Base-by-base conservation (phyloP, 176 grass and related monocot species). In the Alopecurus myosuroides region DNA sequence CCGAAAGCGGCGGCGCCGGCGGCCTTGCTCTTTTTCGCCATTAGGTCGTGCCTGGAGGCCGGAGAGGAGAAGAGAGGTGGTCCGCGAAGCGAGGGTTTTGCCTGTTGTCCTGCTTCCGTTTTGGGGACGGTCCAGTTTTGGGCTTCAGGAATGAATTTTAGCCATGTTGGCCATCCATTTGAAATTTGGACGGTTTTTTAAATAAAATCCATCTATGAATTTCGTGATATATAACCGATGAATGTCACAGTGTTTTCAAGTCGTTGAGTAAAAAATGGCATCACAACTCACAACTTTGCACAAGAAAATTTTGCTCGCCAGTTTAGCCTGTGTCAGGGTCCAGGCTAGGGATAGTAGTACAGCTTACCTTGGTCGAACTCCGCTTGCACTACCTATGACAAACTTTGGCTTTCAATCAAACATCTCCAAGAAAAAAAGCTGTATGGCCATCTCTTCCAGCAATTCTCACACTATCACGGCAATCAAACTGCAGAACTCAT, bases 21-120 rank as follows among this genome's bases (percentile, higher is more conserved):
- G 18, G 60, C 85, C 71, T 87, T 87, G 81, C 49, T 42, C 26
- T 87, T 91, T 82, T 91, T 91, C 69, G 48, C 85, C 89, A 91
- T 90, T 71, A 89, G 72, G 72, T 73, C 67, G 73, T 63, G 51
- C 26, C 61, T 46, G 49, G 51, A 29, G 69, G n/a, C 39, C 1
- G 23, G 40, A 17, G 41, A 28, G 35, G 66, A 82, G 61, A 25
- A 42, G 46, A 28, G 80, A 57, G 31, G 58, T 14, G 50, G 82
- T 70, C 57, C 70, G 17, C 39, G 51, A 77, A 46, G 1, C 30
- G 33, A 76, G 76, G 77, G 69, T 81, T 83, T 79, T 39, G 86
- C 69, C n/a, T 46, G 34, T 10, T 9, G 67, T 1, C 34, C 37
- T 26, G 19, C 74, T 3, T n/a, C 26, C 36, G n/a, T 17, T 55